A percentile compares a stretch with the other conserved stretches of the same genome.
phyloP scores from a whole-genome alignment of 1,139 yeast species.

The Sugiyamaella sp. region DNA sequence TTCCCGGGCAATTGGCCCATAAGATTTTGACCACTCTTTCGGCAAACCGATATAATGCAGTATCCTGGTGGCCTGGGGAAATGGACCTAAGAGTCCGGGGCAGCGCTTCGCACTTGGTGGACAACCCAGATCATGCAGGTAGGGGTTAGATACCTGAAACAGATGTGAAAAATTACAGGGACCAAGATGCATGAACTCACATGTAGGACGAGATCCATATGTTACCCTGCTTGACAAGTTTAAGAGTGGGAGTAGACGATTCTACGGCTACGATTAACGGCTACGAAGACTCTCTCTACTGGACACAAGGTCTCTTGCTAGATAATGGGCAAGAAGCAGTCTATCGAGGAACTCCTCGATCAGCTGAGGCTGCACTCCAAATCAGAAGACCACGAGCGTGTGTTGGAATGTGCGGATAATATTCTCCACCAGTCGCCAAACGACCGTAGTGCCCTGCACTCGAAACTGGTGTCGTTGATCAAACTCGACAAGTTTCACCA shows the following conservation, averaged over 20 bases:
- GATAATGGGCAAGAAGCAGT: conserved; percentile 25
- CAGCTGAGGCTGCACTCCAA: conserved; percentile 52
- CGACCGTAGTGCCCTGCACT: conserved; percentile 58
- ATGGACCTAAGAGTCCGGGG: neutral
- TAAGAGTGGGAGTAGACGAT: too few species aligned
- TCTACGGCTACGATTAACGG: too few species aligned
- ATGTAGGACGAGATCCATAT: too few species aligned
- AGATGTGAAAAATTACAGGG: conserved; percentile 16
- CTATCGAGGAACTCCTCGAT: conserved; percentile 43
- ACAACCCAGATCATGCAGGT: neutral
- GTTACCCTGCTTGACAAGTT: neutral
- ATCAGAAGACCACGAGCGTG: conserved; percentile 53
- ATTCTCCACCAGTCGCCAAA: conserved; percentile 49
- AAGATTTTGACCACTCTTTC: too few species aligned
- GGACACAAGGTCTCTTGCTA: too few species aligned
- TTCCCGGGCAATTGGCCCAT: too few species aligned
- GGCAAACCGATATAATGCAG: too few species aligned
- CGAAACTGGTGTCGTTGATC: conserved; percentile 69
- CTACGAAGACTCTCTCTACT: too few species aligned
- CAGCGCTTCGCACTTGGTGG: neutral
- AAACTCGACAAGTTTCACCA: conserved; percentile 67
- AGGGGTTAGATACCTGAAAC: conserved; percentile 3
- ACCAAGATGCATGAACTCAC: neutral
- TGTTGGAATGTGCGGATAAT: conserved; percentile 49
- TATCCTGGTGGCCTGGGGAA: too few species aligned